phyloP scores from a whole-genome alignment of 2,329 filamentous ascomycete species.

The Exserohilum turcica region DNA sequence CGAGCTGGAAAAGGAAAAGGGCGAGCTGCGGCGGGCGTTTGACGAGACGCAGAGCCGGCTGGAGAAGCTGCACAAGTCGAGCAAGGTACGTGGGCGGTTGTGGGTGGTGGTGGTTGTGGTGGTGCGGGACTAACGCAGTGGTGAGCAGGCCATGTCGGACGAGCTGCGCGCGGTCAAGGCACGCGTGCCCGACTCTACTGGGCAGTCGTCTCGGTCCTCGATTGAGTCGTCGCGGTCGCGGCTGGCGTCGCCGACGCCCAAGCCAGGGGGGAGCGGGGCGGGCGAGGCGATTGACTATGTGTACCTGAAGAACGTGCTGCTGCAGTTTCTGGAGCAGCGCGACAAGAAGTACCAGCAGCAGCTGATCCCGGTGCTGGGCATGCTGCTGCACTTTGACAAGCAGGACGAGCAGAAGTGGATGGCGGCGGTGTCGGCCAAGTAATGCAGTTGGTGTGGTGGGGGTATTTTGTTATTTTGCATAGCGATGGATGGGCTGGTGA shows the following conservation, averaged over 20 bases:
- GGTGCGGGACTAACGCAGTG: conserved; percentile 23
- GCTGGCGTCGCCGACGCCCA: conserved; percentile 55
- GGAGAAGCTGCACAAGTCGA: conserved; percentile 76
- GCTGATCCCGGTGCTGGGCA: conserved; percentile 76
- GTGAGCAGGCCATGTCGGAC: conserved; percentile 57
- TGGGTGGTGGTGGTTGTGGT: too few relatives aligned
- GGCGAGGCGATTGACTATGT: conserved; percentile 60
- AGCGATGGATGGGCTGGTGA: conserved; percentile 18
- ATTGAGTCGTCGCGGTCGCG: conserved; percentile 59
- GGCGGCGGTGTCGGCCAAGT: conserved; percentile 66
- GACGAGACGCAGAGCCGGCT: conserved; percentile 78
- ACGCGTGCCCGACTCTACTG: conserved; percentile 50
- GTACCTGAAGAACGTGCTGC: conserved; percentile 79
- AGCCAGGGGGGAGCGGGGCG: conserved; percentile 38
- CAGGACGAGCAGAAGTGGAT: conserved; percentile 88
- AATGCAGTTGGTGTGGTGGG: conserved; percentile 7
- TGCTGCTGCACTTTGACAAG: conserved; percentile 76
- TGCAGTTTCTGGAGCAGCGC: conserved; percentile 82
- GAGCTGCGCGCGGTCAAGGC: conserved; percentile 59
- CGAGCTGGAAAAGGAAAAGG: conserved; percentile 81
- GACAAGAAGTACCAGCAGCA: conserved; percentile 76
- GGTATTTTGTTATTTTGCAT: conserved; percentile 9
- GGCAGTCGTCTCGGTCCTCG: conserved; percentile 63
- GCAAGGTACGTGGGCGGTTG: conserved; percentile 51
- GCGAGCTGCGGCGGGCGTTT: conserved; percentile 73